Percentiles rank a stretch among this genome's conserved stretches.
Evolutionary conservation across 2,329 filamentous ascomycete species (phyloP).

Genomic region (Penicillium sp.): DNA sequence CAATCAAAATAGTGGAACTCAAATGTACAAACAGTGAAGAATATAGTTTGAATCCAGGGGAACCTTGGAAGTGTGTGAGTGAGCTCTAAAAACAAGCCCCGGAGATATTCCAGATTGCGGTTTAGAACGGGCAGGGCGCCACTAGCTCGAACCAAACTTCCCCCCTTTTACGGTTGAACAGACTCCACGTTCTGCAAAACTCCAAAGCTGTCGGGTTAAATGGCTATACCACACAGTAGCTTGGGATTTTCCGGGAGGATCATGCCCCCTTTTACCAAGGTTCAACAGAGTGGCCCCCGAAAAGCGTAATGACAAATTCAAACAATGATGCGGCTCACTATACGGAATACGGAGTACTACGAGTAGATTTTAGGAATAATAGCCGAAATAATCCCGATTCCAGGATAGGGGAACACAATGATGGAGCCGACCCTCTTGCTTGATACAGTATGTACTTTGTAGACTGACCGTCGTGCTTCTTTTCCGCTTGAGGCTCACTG

Average conservation of each 20-base stretch:
- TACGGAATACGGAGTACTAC: not conserved
- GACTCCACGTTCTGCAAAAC: constrained; percentile 1
- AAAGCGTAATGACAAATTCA: not conserved
- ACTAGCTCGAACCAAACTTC: constrained; percentile 11
- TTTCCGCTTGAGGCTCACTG: not conserved
- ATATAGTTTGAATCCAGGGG: constrained; percentile 18
- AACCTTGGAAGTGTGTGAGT: not conserved
- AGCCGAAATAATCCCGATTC: not conserved
- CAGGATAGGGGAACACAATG: not conserved
- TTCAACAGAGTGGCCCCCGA: not conserved
- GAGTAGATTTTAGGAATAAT: not conserved
- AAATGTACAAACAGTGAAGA: constrained; percentile 1
- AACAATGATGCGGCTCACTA: not conserved
- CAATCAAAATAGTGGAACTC: constrained; percentile 2
- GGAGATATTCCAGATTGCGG: constrained; percentile 25
- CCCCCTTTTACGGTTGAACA: not conserved
- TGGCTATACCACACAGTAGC: not conserved
- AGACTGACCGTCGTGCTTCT: not conserved
- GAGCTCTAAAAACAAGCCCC: not conserved
- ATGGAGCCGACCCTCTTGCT: not conserved
- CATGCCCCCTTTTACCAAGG: constrained; percentile 4
- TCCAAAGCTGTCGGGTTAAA: not conserved
- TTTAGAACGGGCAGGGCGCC: constrained; percentile 15
- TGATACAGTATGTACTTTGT: not conserved
- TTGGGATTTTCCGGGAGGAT: constrained; percentile 1